These are phyloP conservation scores for Porcisia hertigi DNA, from an alignment of 208 protist species.

Conservation along the genomic window DNA sequence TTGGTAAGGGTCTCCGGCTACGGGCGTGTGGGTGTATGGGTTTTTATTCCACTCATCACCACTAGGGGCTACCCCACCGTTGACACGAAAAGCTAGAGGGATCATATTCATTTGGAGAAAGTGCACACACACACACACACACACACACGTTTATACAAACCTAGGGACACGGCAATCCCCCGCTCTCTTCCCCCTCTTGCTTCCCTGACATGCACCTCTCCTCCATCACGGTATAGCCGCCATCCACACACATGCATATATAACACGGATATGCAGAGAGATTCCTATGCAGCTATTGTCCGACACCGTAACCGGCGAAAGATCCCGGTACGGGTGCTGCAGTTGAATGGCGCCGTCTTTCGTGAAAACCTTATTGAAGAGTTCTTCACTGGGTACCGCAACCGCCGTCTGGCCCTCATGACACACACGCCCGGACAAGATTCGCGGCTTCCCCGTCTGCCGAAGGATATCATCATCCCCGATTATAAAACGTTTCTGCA, in stretches of 20 bases:
- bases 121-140: not conserved
- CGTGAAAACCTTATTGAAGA: slow-evolving; percentile 69
- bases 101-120: not conserved
- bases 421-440: slow-evolving; percentile 41
- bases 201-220: not conserved
- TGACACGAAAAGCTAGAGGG: not conserved
- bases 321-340: slow-evolving; percentile 64
- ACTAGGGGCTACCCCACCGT: not conserved
- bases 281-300: slow-evolving; percentile 71
- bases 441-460: slow-evolving; percentile 30
- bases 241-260: not conserved
- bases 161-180: not conserved
- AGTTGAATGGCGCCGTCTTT: slow-evolving; percentile 64
- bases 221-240: not conserved
- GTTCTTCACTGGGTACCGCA: slow-evolving; percentile 65
- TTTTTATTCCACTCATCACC: not conserved
- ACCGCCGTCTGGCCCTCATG: slow-evolving; percentile 81
- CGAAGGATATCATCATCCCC: slow-evolving; percentile 65
- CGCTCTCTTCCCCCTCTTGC: slow-evolving; percentile 4
- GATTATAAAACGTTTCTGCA: slow-evolving; percentile 55
- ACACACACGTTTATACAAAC: not conserved
- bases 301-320: slow-evolving; percentile 53
- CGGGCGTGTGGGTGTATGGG: not conserved
- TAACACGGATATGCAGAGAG: slow-evolving; percentile 64
- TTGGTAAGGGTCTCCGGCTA: not conserved